Evolutionary conservation across 225 moss, liverwort and hornwort genomes (phyloP).

Genomic region (Marchantia paleacea): DNA sequence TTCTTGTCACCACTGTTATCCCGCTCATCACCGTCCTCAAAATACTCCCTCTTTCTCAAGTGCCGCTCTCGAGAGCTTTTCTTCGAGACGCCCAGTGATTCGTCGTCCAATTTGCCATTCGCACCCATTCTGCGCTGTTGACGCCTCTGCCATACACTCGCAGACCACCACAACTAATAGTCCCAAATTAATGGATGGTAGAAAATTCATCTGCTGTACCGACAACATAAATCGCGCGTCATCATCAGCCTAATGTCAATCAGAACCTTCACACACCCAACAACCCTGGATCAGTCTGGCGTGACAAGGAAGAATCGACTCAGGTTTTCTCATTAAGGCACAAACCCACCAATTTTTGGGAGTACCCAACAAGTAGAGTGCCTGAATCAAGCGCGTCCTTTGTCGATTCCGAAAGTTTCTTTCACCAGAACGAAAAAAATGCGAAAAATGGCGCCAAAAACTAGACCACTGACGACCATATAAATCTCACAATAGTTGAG

Average conservation of each 20-base stretch:
- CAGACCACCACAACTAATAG: not conserved
- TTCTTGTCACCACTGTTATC: conserved; percentile 30
- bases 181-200: not conserved
- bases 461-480: not conserved
- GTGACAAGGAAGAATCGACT: not conserved
- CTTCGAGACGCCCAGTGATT: conserved; percentile 32
- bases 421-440: not conserved
- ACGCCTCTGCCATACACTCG: conserved; percentile 31
- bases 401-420: not conserved
- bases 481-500: not conserved
- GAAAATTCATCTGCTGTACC: not conserved
- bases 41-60: conserved; percentile 44
- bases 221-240: not conserved
- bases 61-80: conserved; percentile 41
- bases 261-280: not conserved
- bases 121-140: conserved; percentile 40
- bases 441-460: not conserved
- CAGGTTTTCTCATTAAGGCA: not conserved
- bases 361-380: not conserved
- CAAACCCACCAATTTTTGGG: not conserved
- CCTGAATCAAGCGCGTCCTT: not conserved
- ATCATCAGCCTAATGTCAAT: not conserved
- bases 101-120: conserved; percentile 46
- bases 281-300: not conserved
- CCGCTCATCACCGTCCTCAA: conserved; percentile 35